These are phyloP conservation scores for Pseudonitzschia multistriata DNA, from an alignment of 108 stramenopile species.

Conservation along the genomic window DNA sequence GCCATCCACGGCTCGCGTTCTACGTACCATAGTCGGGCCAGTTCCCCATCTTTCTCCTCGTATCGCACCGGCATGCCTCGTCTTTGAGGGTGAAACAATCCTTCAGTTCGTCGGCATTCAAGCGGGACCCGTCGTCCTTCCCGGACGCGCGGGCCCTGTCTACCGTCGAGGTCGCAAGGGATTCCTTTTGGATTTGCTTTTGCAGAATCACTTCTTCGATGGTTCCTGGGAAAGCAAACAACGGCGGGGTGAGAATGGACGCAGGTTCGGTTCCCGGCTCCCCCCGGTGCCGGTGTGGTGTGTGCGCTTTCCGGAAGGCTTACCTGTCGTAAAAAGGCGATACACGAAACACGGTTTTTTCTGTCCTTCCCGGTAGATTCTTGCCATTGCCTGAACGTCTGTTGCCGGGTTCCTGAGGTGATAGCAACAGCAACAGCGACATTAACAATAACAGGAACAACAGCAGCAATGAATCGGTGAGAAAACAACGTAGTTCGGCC, in stretches of 20 bases:
- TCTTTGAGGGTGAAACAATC: slow-evolving; percentile 74
- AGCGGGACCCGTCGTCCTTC: slow-evolving; percentile 26
- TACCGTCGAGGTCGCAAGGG: slow-evolving; percentile 51
- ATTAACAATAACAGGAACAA: background rate
- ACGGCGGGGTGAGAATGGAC: background rate
- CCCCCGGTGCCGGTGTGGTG: background rate
- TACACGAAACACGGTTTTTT: slow-evolving; percentile 76
- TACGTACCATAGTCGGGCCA: slow-evolving; percentile 59
- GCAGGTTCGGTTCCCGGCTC: too few relatives aligned
- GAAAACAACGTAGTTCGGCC: background rate
- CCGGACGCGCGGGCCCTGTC: slow-evolving; percentile 30
- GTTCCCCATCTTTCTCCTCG: slow-evolving; percentile 64
- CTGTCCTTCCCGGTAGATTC: slow-evolving; percentile 88
- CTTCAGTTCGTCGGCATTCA: slow-evolving; percentile 66
- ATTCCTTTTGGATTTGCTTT: slow-evolving; percentile 73
- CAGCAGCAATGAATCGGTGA: too few relatives aligned
- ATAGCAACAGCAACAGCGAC: background rate
- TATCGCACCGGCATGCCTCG: slow-evolving; percentile 54
- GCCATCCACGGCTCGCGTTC: background rate
- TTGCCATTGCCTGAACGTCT: slow-evolving; percentile 88
- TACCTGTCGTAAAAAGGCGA: slow-evolving; percentile 78
- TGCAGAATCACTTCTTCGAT: slow-evolving; percentile 62
- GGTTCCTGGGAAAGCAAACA: background rate
- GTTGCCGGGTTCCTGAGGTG: slow-evolving; percentile 66
- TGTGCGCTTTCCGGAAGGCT: slow-evolving; percentile 57